Evolutionary conservation across 2,329 filamentous ascomycete genomes (phyloP), one percentile per base, ranked within the genome.

Genomic region (Tricladium varicosporioides): DNA sequence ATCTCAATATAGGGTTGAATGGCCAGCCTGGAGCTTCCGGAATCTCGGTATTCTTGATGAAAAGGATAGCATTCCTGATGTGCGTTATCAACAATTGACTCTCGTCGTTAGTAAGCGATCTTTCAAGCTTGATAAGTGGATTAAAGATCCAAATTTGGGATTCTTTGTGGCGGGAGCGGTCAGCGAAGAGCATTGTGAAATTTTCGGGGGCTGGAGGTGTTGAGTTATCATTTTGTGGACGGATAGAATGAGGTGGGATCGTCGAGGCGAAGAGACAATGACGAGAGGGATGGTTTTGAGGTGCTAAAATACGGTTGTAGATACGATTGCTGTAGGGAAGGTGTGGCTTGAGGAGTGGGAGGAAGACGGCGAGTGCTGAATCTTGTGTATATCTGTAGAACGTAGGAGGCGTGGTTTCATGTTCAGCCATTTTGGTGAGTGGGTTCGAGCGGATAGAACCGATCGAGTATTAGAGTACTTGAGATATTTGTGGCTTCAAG

Each of bases 61-160:
- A 55, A 7, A 32, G 10, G 5, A 69, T 57, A 5, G 51, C 13
- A 7, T 49, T 22, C 33, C 51, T 32, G 1, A 65, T 14, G 11
- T 70, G 65, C 5, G 13, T 15, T 1, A n/a, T 42, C 2, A 69
- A 54, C 2, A 51, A 5, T 7, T 3, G 0, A 15, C 4, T 47
- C 58, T 18, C 13, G 62, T 40, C 1, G 42, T 9, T 3, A 46
- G n/a, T 2, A 59, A 68, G 51, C 5, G 60, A 56, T 14, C 50
- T 45, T 15, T 48, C 31, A 1, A 33, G 18, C 1, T 48, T 50
- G 46, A 62, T 62, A 1, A 70, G 52, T 9, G 67, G 56, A 42
- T 69, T 69, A 60, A 65, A 69, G 10, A 66, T 36, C 67, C 67
- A 69, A 5, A 69, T 69, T 48, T 70, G 68, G 16, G 66, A 65